Evolutionary conservation across 106 monocot genomes (phyloP).

Genomic region (Iris macrosiphon): DNA sequence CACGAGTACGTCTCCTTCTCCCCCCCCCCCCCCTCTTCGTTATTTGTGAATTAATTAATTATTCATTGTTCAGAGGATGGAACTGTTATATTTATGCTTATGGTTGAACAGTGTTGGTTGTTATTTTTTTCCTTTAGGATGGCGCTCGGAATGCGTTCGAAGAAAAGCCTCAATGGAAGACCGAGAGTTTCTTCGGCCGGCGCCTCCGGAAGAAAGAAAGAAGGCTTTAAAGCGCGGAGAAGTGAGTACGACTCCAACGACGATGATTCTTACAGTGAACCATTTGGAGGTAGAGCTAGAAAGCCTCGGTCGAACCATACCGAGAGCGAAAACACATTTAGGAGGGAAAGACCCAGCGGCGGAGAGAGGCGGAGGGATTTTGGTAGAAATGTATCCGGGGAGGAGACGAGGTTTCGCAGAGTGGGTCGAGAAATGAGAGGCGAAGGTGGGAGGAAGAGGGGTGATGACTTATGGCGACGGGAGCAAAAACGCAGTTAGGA

Average conservation of each 20-base stretch:
- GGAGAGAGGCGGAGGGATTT: slow-evolving; percentile 6
- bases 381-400: background rate
- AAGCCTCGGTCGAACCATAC: background rate
- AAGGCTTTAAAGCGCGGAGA: background rate
- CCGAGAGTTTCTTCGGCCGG: too few species aligned
- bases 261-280: background rate
- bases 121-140: too few species aligned
- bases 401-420: background rate
- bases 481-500: background rate
- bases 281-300: background rate
- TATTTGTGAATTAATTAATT: too few species aligned
- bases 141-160: slow-evolving; percentile 9
- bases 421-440: background rate
- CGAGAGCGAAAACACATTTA: background rate
- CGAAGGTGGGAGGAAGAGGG: background rate
- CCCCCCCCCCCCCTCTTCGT: too few species aligned
- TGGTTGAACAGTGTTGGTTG: too few species aligned
- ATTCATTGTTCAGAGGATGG: too few species aligned
- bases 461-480: background rate
- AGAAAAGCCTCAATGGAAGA: slow-evolving; percentile 8
- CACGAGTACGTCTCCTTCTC: too few species aligned
- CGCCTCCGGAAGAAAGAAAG: too few species aligned
- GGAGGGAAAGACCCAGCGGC: background rate
- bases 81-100: too few species aligned
- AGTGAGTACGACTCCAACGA: background rate